Conservation (phyloP, 345 rosid genomes). For the Eucalyptus globulus region DNA sequence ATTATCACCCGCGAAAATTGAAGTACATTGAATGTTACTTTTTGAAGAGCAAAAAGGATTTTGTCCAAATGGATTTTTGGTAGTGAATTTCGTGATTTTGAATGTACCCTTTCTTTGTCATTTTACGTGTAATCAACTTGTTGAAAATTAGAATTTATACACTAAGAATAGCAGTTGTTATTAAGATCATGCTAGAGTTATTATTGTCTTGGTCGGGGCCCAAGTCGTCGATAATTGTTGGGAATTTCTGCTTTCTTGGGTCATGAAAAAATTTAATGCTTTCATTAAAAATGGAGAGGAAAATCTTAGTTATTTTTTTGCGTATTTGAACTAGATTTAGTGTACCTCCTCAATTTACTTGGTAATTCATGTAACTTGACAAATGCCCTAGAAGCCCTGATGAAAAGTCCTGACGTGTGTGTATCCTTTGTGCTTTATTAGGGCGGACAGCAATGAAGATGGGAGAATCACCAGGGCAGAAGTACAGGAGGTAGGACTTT, state of each 20-base stretch:
- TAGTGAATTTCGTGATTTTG: not conserved
- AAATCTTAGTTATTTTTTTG: not conserved
- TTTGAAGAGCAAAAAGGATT: not conserved
- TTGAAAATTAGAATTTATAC: not conserved
- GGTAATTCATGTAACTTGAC: not conserved
- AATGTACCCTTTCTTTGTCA: not conserved
- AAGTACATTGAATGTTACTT: not conserved
- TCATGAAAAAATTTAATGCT: not conserved
- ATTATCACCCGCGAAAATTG: not conserved
- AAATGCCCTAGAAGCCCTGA: not conserved
- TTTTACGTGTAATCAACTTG: not conserved
- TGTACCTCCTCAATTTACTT: not conserved
- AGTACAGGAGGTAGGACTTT: slow-evolving; percentile 61
- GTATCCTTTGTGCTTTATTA: slow-evolving; percentile 1
- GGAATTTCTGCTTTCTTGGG: not conserved
- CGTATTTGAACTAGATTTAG: not conserved
- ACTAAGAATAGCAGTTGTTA: no score
- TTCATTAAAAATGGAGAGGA: not conserved
- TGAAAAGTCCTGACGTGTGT: not conserved
- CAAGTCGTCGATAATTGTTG: rapidly evolving
- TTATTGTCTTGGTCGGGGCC: not conserved
- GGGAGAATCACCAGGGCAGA: slow-evolving; percentile 78
- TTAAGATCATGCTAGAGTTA: no score
- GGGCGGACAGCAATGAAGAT: slow-evolving; percentile 93
- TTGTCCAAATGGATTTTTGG: not conserved